Conservation (phyloP, 2,329 filamentous ascomycete genomes). For the Emydomyces testavorans region DNA sequence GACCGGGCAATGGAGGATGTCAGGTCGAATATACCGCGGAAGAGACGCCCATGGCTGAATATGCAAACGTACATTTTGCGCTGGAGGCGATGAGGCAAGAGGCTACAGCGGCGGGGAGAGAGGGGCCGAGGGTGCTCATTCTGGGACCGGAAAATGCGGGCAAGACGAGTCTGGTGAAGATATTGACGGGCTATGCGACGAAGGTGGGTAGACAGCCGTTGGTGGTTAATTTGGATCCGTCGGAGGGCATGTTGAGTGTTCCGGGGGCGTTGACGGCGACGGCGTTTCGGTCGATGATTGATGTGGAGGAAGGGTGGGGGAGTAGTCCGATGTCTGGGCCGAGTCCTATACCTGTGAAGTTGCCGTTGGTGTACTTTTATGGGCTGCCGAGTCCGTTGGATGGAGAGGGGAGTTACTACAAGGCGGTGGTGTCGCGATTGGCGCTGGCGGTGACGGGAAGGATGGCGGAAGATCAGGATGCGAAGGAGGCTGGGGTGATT, state of each 20-base stretch:
- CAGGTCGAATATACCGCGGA: conserved; percentile 59
- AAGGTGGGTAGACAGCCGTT: conserved; percentile 63
- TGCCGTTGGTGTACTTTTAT: conserved; percentile 83
- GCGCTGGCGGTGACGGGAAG: conserved; percentile 67
- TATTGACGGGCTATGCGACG: conserved; percentile 67
- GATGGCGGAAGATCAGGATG: conserved; percentile 60
- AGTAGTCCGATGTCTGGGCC: conserved; percentile 84
- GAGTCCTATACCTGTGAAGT: conserved; percentile 75
- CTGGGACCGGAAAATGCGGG: conserved; percentile 67
- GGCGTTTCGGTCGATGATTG: conserved; percentile 77
- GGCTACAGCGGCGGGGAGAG: conserved; percentile 39
- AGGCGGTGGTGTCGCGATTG: conserved; percentile 60
- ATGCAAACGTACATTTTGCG: conserved; percentile 78
- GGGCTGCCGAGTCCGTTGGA: conserved; percentile 58
- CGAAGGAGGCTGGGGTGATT: conserved; percentile 64
- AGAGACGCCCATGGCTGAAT: conserved; percentile 69
- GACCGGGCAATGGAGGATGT: conserved; percentile 46
- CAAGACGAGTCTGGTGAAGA: conserved; percentile 71
- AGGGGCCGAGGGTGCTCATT: conserved; percentile 73
- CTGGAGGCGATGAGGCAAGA: conserved; percentile 61
- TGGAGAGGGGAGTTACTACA: conserved; percentile 61
- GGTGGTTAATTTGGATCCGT: conserved; percentile 73
- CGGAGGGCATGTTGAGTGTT: conserved; percentile 64
- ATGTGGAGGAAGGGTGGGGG: conserved; percentile 81
- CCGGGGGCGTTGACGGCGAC: conserved; percentile 75